Evolutionary conservation across 192 early-diverging fungal species (phyloP), one percentile per base, ranked within the genome.

Genomic region (Entrophospora sp.): DNA sequence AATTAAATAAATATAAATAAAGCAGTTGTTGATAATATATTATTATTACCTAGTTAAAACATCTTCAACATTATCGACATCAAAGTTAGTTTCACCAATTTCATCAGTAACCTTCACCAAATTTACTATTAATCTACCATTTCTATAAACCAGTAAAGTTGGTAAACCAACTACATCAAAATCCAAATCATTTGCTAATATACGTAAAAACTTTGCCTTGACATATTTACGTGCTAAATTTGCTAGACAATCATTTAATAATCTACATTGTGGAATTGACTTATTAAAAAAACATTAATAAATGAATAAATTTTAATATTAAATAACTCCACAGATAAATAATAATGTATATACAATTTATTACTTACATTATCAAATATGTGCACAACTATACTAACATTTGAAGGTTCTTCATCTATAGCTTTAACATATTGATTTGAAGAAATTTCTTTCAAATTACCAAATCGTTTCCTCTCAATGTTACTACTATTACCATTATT

Each of bases 141-240:
- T 72, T 31, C 75, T 70, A 67, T 83, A 83, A 9, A 57, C 79
- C 16, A 83, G 67, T 2, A 83, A 70, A 16, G 81, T 76, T 28
- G 81, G 79, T 31, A 75, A 80, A 18, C 74, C 81, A 3, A 79
- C 77, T 7, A 78, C 61, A 55, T 83, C 81, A 65, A 83, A 83
- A 12, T 83, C 79, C 16, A 83, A 61, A 22, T 80, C 79, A 8
- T 32, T 32, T 1, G 81, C 79, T 35, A 73, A 73, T 28, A 80
- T 71, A 18, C 79, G 67, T 25, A 83, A 66, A 55, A 83, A 80
- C 56, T 79, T 78, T 13, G 77, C 77, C 18, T 70, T 64, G 3
- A 74, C 72, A 58, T 80, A 83, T 45, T 73, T 76, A 27, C 68
- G 65, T 9, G 81, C 76, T 27, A 83, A 56, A 37, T 61, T 61